A percentile compares a stretch with the other conserved stretches of the same genome.
These are phyloP conservation scores for Bipolaris sorokiniana DNA, from an alignment of 2,329 filamentous ascomycete genomes.

Conservation along the genomic window DNA sequence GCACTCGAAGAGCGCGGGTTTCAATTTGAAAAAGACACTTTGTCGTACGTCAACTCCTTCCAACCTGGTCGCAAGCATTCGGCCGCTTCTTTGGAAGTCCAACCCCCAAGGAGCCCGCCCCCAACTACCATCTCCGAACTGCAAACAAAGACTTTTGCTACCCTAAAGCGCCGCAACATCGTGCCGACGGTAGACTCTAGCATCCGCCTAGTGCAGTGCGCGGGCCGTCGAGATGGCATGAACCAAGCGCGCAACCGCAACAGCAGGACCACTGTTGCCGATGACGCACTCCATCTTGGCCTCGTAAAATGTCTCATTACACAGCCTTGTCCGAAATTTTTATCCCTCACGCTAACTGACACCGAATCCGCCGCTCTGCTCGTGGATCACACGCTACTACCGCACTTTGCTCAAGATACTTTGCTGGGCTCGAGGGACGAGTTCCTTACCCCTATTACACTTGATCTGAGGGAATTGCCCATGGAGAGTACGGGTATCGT, in stretches of 20 bases:
- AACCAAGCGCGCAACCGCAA: conserved; percentile 34
- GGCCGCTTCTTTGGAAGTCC: conserved; percentile 55
- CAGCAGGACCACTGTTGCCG: conserved; percentile 44
- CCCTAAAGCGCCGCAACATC: conserved; percentile 79
- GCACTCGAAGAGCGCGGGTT: conserved; percentile 82
- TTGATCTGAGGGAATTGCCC: conserved; percentile 81
- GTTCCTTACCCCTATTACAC: conserved; percentile 81
- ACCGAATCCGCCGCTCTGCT: conserved; percentile 77
- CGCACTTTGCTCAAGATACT: conserved; percentile 63
- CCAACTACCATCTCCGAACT: conserved; percentile 80
- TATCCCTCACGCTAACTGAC: conserved; percentile 74
- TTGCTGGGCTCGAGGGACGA: conserved; percentile 77
- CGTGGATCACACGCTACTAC: conserved; percentile 70
- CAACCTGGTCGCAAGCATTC: conserved; percentile 58
- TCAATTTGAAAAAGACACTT: conserved; percentile 70
- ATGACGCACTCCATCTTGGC: conserved; percentile 55
- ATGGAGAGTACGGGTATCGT: conserved; percentile 93
- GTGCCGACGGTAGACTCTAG: conserved; percentile 71
- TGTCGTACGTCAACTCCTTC: conserved; percentile 66
- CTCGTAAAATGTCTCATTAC: conserved; percentile 57
- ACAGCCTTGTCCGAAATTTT: conserved; percentile 66
- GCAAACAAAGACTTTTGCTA: conserved; percentile 79
- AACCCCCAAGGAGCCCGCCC: conserved; percentile 71
- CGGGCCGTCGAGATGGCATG: conserved; percentile 62
- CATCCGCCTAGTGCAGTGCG: conserved; percentile 81